Base-by-base conservation (phyloP, 202 grass and related monocot species). In the Cymbopogon flexuosus region DNA sequence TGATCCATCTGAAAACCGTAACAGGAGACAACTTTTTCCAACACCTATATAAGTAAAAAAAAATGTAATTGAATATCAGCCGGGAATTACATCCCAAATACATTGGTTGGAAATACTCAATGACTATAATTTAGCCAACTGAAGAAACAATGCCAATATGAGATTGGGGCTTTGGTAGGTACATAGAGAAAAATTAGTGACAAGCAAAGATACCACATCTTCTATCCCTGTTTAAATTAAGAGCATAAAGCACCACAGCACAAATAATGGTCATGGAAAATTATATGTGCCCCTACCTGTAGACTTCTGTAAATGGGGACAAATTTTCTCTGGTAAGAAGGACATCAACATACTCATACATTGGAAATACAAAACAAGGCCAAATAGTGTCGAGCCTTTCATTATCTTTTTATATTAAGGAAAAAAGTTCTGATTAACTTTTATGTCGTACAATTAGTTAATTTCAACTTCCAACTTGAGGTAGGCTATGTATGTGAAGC, bases 21-120 rank as follows among this genome's bases (percentile, higher is more conserved):
- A 72, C 5, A 92, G 90, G 58, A 92, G 83, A 80, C 90, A 92
- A 92, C 90, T 92, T 85, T 92, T 92, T 12, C 90, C 90, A 84
- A 92, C 90, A 86, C 90, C 90, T 92, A 79, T 5, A 56, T 6
- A 58, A 22, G n/a, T 58, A 10, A 19, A 21, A 22, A 58, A 56
- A 58, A 58, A 3, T 58, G n/a, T 21, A 6, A 56, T 21, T 21
- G 18, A 54, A 54, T 56, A 56, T 21, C 52, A 56, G 52, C 7
- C 0, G 51, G 7, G 6, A 8, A 51, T 51, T 34, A 51, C 47
- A 18, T 51, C 47, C 47, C 47, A 51, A 51, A 51, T 89, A 79
- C 4, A 52, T 7, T 5, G 64, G 40, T 11, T 29, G 10, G 8
- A 57, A 56, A 46, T 66, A 49, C n/a, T 8, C 22, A n/a, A 33